Evolutionary conservation across 352 stramenopile genomes (phyloP).

Genomic region (Phytophthora quininea): DNA sequence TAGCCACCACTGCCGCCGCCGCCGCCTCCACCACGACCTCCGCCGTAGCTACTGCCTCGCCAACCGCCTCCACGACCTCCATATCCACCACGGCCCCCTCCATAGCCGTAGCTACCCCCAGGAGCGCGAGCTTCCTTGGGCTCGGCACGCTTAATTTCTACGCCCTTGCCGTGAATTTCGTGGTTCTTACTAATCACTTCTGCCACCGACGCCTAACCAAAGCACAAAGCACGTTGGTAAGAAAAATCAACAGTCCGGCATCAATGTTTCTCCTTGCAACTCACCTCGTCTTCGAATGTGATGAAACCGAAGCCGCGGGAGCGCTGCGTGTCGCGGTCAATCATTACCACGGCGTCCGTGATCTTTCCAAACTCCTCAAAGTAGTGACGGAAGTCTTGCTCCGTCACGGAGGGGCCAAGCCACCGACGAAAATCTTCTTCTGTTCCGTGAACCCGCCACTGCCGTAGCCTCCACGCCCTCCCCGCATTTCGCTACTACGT

Average conservation of each 20-base stretch:
- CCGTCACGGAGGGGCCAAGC: constrained; percentile 83
- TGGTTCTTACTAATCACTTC: constrained; percentile 90
- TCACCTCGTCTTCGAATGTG: constrained; percentile 90
- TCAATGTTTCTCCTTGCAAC: neutral
- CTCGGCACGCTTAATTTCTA: constrained; percentile 91
- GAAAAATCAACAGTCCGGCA: neutral
- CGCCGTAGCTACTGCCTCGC: constrained; percentile 27
- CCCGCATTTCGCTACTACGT: constrained; percentile 43
- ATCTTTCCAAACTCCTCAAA: constrained; percentile 92
- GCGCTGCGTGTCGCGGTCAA: constrained; percentile 91
- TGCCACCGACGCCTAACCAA: constrained; percentile 70
- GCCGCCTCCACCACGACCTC: constrained; percentile 30
- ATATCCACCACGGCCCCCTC: constrained; percentile 31
- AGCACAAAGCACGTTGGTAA: neutral
- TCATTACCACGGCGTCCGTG: constrained; percentile 93
- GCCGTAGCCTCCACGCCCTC: constrained; percentile 34
- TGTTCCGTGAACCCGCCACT: constrained; percentile 57
- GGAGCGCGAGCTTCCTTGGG: constrained; percentile 70
- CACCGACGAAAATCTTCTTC: constrained; percentile 95
- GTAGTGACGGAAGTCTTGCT: constrained; percentile 92
- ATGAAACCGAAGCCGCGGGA: constrained; percentile 94
- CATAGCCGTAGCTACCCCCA: constrained; percentile 34
- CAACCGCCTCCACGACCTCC: constrained; percentile 18
- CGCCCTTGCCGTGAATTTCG: constrained; percentile 90
- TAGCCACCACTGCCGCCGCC: constrained; percentile 25